Evolutionary conservation across 306 rosid species (phyloP).

Genomic region (Begonia peltatifolia): DNA sequence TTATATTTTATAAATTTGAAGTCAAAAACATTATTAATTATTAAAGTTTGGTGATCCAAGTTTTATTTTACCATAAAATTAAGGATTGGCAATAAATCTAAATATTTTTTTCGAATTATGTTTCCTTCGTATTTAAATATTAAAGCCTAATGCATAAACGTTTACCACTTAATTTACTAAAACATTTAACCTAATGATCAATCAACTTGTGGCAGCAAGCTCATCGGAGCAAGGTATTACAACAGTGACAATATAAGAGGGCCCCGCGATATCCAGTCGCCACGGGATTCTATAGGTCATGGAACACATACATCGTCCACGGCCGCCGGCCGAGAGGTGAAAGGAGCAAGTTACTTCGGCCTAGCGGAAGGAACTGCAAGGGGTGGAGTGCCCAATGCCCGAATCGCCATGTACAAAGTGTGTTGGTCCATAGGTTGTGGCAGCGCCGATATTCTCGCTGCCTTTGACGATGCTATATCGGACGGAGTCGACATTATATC

Average conservation of each 20-base stretch:
- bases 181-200: no score
- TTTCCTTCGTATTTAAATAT: no score
- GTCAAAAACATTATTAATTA: no score
- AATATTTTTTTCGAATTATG: no score
- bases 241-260: not conserved
- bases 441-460: constrained; percentile 11
- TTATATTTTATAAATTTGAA: no score
- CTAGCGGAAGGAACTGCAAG: constrained; percentile 12
- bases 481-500: constrained; percentile 19
- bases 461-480: constrained; percentile 22
- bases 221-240: constrained; percentile 23
- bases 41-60: not conserved
- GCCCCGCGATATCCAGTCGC: not conserved
- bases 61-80: not conserved
- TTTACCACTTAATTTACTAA: no score
- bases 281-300: constrained; percentile 14
- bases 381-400: constrained; percentile 14
- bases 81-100: not conserved
- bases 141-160: no score
- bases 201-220: constrained; percentile 9
- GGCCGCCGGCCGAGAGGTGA: constrained; percentile 17
- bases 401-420: constrained; percentile 21
- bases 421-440: constrained; percentile 13
- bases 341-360: constrained; percentile 11
- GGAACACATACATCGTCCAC: constrained; percentile 14